Evolutionary conservation across 768 basidiomycete genomes (phyloP), one percentile per base, ranked within the genome.

Genomic region (Daedaleopsis sinensis): DNA sequence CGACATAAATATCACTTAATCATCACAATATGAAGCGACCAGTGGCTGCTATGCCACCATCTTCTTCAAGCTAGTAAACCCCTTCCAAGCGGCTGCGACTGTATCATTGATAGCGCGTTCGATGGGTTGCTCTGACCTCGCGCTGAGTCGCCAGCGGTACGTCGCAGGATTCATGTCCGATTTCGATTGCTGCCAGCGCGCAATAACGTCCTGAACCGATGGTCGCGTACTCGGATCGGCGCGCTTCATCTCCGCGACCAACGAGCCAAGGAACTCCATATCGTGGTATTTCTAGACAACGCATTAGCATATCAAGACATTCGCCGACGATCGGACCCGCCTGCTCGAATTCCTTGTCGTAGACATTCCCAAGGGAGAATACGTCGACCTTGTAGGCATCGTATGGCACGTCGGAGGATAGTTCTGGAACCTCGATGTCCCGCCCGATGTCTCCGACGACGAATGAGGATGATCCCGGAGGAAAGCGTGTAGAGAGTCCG

Each of bases 351-450:
- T 68, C 60, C 37, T 64, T 64, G 32, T 59, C 51, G 46, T 61
- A 71, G 1, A 72, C 23, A 51, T 70, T 66, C 1, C 72, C 71
- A 9, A 72, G 57, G 10, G 65, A 62, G 51, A 63, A 73, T 2
- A 71, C 67, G 27, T 72, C 72, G 39, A 66, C 61, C 50, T 70
- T 68, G 61, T 63, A 70, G 0, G 68, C 58, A 39, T 73, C 62
- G 48, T 72, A 71, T 1, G 68, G 72, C 1, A 58, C 27, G 1
- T 54, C 43, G 13, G 23, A 10, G 1, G 64, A 68, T 2, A 72
- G 56, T 38, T 73, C 72, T 0, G 71, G 72, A 2, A 69, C 61
- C 0, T 67, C 65, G 37, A 65, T 47, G 35, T 72, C 72, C 11
- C 65, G 57, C 0, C 70, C 71, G 5, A 67, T 39, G 32, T 42